phyloP scores from a whole-genome alignment of 768 basidiomycete species.

The Cystobasidium ongulense region DNA sequence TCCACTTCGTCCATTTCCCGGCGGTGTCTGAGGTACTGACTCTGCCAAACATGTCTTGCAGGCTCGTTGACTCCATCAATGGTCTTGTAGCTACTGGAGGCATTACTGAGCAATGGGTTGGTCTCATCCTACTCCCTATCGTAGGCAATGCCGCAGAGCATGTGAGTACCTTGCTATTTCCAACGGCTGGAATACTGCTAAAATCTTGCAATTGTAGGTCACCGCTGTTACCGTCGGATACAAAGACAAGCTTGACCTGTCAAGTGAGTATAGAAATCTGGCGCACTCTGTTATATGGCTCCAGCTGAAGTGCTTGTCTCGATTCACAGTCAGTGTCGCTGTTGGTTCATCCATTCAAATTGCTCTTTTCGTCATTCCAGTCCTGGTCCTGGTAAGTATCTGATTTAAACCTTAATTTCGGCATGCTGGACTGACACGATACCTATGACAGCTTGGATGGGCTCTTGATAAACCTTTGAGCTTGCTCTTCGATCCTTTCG shows the following conservation, averaged over 20 bases:
- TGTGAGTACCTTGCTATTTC: conserved; percentile 45
- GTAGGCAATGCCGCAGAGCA: conserved; percentile 60
- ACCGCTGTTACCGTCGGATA: conserved; percentile 86
- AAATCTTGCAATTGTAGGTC: not conserved
- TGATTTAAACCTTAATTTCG: conserved; percentile 60
- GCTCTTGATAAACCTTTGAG: conserved; percentile 29
- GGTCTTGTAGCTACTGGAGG: conserved; percentile 56
- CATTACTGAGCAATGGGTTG: conserved; percentile 74
- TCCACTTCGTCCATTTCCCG: not conserved
- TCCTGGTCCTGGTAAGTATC: conserved; percentile 49
- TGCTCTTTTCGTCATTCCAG: conserved; percentile 64
- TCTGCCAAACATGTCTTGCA: not conserved
- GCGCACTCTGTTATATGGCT: not conserved
- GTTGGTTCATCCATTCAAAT: conserved; percentile 56
- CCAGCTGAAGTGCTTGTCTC: not conserved
- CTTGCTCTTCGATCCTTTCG: conserved; percentile 32
- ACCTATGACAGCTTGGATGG: conserved; percentile 14
- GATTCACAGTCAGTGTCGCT: conserved; percentile 24
- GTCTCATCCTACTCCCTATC: conserved; percentile 81
- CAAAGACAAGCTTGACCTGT: conserved; percentile 74
- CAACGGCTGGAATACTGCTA: not conserved
- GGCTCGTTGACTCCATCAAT: conserved; percentile 65
- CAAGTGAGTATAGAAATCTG: conserved; percentile 47
- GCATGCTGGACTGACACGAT: conserved; percentile 49
- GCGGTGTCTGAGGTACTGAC: no score